These are phyloP conservation scores for Pestalotiopsis sp. DNA, from an alignment of 2,329 filamentous ascomycete genomes.

Conservation along the genomic window DNA sequence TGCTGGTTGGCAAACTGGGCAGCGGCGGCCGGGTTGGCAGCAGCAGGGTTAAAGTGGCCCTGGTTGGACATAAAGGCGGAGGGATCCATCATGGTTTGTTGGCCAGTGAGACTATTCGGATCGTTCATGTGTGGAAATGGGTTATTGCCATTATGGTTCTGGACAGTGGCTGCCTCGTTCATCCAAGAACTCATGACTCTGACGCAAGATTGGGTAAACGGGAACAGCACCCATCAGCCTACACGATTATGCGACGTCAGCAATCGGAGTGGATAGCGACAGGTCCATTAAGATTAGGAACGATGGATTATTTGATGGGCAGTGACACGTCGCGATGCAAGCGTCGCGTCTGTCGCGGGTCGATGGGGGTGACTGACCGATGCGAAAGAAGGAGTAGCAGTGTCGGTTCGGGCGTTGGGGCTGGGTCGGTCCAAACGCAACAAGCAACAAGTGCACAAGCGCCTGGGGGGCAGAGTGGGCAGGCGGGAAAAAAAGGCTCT, in stretches of 20 bases:
- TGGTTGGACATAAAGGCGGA: slow-evolving; percentile 62
- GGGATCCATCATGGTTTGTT: slow-evolving; percentile 60
- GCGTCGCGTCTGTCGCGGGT: slow-evolving; percentile 23
- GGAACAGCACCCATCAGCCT: slow-evolving; percentile 45
- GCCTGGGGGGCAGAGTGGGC: neutral
- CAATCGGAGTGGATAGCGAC: slow-evolving; percentile 36
- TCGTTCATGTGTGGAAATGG: slow-evolving; percentile 66
- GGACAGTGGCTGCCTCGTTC: slow-evolving; percentile 64
- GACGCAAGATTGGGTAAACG: slow-evolving; percentile 26
- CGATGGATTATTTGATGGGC: slow-evolving; percentile 37
- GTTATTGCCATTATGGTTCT: slow-evolving; percentile 70
- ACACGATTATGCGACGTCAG: slow-evolving; percentile 40
- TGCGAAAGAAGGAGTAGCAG: slow-evolving; percentile 16
- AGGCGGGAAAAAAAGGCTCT: neutral
- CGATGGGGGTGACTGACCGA: slow-evolving; percentile 17
- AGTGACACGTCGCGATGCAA: slow-evolving; percentile 19
- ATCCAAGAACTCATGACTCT: slow-evolving; percentile 71
- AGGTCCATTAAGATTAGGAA: slow-evolving; percentile 43
- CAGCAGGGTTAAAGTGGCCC: slow-evolving; percentile 55
- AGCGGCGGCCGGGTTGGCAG: slow-evolving; percentile 29
- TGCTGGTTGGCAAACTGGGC: slow-evolving; percentile 57
- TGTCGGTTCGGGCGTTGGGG: slow-evolving; percentile 13
- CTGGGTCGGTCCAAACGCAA: slow-evolving; percentile 12
- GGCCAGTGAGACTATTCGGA: slow-evolving; percentile 47
- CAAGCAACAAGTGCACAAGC: neutral